Evolutionary conservation across 2,329 filamentous ascomycete genomes (phyloP), one percentile per base, ranked within the genome.

Genomic region (Diaporthe citrichinensis): DNA sequence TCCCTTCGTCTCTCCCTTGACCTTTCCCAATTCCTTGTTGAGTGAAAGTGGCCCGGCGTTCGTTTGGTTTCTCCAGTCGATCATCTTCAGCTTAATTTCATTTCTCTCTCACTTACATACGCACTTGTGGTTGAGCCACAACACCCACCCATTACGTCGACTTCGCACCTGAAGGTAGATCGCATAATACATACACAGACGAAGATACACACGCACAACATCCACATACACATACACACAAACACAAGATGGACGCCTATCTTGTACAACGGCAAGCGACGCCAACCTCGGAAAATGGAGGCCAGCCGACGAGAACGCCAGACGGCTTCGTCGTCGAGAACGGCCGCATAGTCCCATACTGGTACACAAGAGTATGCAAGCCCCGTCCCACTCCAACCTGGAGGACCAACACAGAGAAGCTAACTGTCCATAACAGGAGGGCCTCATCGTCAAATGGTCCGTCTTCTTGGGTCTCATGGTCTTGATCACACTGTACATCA

Each of bases 401-500:
- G 23, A 67, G 28, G 46, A 51, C 36, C 53, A 36, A 23, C 59
- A 8, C 31, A 65, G 9, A 57, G n/a, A 49, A 57, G 58, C 58
- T 73, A 25, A 73, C 46, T 23, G 25, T 53, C 36, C 15, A 34
- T 34, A 8, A 55, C 31, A 94, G 91, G 89, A 88, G 49, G 92
- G 91, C 74, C 84, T 89, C 74, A 92, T 92, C 75, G 86, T 95
- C 80, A 94, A 94, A 84, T 96, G 94, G 90, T 87, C 89, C 62
- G 84, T 96, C 76, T 91, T 96, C 80, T 89, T 90, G 76, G 85
- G 87, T 77, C 82, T 96, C 78, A 86, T 94, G 79, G 75, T 88
- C 73, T 74, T 91, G 76, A 84, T 94, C 80, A 82, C 91, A 71
- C 79, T 87, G 57, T 95, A 92, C 87, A 86, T 95, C 80, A 78